Conservation (phyloP, 352 stramenopile genomes). For the Globisporangium camurandrum region DNA sequence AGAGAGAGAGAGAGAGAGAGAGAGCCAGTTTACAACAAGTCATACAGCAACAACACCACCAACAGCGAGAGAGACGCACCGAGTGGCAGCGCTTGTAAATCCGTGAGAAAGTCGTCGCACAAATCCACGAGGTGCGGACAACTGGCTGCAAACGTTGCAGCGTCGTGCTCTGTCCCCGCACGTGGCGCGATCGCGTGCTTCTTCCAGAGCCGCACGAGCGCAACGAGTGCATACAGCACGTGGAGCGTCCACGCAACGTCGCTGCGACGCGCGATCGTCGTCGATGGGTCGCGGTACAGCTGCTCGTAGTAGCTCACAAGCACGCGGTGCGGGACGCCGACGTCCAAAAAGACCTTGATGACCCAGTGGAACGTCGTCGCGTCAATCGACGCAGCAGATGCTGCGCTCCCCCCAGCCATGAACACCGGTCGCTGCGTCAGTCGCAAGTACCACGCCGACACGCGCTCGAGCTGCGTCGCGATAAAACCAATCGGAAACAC, state of each 20-base stretch:
- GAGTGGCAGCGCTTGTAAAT: conserved; percentile 67
- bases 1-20: conserved; percentile 2
- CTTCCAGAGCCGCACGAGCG: conserved; percentile 76
- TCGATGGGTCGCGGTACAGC: conserved; percentile 61
- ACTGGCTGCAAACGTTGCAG: conserved; percentile 69
- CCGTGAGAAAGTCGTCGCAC: conserved; percentile 73
- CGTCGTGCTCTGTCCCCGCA: conserved; percentile 53
- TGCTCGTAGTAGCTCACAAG: conserved; percentile 78
- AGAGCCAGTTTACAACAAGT: too few species aligned
- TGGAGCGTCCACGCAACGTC: conserved; percentile 60
- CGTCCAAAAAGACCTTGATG: conserved; percentile 74
- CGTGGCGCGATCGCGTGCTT: conserved; percentile 70
- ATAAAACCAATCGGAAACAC: conserved; percentile 77
- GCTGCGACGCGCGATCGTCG: too few species aligned
- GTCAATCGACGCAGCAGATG: conserved; percentile 38
- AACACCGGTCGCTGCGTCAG: conserved; percentile 45
- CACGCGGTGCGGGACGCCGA: conserved; percentile 64
- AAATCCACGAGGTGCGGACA: conserved; percentile 73
- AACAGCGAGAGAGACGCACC: conserved; percentile 46
- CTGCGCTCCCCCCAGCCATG: conserved; percentile 20
- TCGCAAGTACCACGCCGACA: conserved; percentile 72
- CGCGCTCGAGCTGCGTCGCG: conserved; percentile 61
- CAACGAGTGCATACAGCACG: conserved; percentile 66
- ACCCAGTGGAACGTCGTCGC: conserved; percentile 75
- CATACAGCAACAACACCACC: too few species aligned